Percentiles rank a stretch among this genome's conserved stretches.
Conservation (phyloP, 495 filamentous ascomycete species). For the Schizothecium vesticola region DNA sequence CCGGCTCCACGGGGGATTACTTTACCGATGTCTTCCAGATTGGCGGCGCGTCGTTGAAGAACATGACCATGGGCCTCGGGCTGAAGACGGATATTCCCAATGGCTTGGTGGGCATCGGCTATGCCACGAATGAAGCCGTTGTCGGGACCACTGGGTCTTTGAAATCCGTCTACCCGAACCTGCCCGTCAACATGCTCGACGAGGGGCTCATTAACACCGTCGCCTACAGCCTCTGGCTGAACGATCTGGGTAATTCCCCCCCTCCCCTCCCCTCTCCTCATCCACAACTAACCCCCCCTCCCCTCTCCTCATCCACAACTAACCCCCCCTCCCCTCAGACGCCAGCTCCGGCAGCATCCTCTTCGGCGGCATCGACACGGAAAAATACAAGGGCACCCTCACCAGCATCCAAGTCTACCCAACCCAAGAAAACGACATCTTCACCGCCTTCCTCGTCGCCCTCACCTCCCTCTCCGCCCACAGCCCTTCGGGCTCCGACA, state of each 20-base stretch:
- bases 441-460: constrained; percentile 65
- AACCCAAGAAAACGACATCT: constrained; percentile 28
- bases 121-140: constrained; percentile 71
- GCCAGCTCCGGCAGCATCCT: constrained; percentile 47
- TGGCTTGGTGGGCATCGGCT: constrained; percentile 87
- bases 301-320: neutral
- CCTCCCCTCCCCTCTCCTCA: neutral
- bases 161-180: constrained; percentile 61
- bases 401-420: constrained; percentile 58
- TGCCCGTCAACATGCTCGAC: constrained; percentile 70
- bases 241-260: constrained; percentile 54
- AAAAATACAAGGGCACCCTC: constrained; percentile 72
- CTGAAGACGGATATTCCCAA: constrained; percentile 61
- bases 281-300: neutral
- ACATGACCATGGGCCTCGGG: constrained; percentile 83
- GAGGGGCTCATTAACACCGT: constrained; percentile 68
- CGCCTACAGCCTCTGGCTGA: constrained; percentile 88
- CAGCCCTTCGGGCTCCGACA: constrained; percentile 44
- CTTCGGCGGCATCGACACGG: constrained; percentile 88
- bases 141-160: constrained; percentile 38
- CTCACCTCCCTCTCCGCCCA: constrained; percentile 53
- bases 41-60: constrained; percentile 56
- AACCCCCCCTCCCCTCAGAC: constrained; percentile 14
- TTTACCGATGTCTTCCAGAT: constrained; percentile 71
- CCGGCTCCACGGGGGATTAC: constrained; percentile 73